A percentile compares a stretch with the other conserved stretches of the same genome.
These are phyloP conservation scores for Ophiostoma novo-ulmi DNA, from an alignment of 2,329 filamentous ascomycete species.

Conservation along the genomic window DNA sequence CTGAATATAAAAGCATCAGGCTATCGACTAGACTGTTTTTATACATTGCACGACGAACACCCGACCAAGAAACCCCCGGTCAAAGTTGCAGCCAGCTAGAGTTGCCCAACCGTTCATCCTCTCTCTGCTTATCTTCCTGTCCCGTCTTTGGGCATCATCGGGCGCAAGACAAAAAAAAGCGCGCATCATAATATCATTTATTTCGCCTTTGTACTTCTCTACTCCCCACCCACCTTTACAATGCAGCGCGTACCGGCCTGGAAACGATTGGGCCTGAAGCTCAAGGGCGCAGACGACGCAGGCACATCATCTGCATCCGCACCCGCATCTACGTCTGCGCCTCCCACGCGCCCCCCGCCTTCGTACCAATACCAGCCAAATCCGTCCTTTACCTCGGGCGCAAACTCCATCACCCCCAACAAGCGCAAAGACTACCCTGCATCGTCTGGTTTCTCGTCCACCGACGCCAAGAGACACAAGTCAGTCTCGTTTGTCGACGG, in stretches of 20 bases:
- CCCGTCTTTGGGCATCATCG: slow-evolving; percentile 4
- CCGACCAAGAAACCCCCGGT: neutral
- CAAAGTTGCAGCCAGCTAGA: neutral
- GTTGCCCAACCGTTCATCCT: neutral
- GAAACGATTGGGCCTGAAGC: slow-evolving; percentile 60
- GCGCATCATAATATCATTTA: neutral
- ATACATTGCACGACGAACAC: neutral
- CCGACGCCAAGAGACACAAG: slow-evolving; percentile 37
- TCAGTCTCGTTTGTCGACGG: slow-evolving; percentile 48
- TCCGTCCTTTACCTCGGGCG: slow-evolving; percentile 1
- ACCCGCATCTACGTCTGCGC: slow-evolving; percentile 18
- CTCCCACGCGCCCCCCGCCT: slow-evolving; percentile 30
- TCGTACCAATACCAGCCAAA: slow-evolving; percentile 35
- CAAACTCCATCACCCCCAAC: slow-evolving; percentile 19
- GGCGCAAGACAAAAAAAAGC: neutral
- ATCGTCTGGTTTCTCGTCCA: slow-evolving; percentile 22
- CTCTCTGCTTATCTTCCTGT: neutral
- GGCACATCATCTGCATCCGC: slow-evolving; percentile 32
- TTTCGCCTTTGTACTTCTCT: slow-evolving; percentile 35
- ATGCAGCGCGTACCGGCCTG: slow-evolving; percentile 50
- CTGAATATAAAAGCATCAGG: neutral
- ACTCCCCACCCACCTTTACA: slow-evolving; percentile 36
- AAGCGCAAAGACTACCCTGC: slow-evolving; percentile 27
- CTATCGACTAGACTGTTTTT: neutral
- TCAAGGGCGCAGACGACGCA: slow-evolving; percentile 44